Percentiles rank a stretch among this genome's conserved stretches.
Evolutionary conservation across 495 filamentous ascomycete genomes (phyloP).

Genomic region (Pseudoneurospora amorphoporcata): DNA sequence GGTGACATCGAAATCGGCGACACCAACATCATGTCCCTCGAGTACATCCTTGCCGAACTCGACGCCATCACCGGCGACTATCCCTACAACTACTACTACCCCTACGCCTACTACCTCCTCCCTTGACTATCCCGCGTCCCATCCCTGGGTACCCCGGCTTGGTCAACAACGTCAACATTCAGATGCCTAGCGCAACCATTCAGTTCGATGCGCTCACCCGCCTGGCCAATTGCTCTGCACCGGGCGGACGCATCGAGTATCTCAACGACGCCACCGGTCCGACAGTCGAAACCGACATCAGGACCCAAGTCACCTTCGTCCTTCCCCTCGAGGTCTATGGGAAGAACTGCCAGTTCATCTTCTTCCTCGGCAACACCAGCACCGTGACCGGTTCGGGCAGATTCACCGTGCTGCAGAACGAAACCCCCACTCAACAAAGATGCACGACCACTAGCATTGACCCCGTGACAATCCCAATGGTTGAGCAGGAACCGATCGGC

Average conservation of each 20-base stretch:
- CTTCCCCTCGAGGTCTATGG: not conserved
- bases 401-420: not conserved
- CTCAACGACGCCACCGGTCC: not conserved
- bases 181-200: not conserved
- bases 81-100: not conserved
- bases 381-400: not conserved
- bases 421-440: not conserved
- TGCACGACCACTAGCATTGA: not conserved
- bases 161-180: not conserved
- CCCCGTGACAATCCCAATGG: not conserved
- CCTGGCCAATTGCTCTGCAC: not conserved
- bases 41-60: not conserved
- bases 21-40: not conserved
- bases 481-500: not conserved
- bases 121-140: not conserved
- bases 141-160: not conserved
- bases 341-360: not conserved
- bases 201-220: not conserved
- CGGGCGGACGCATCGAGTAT: not conserved
- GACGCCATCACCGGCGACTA: not conserved
- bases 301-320: not conserved
- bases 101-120: not conserved
- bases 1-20: not conserved
- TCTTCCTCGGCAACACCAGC: not conserved
- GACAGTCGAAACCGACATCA: not conserved